Percentiles rank a stretch among this genome's conserved stretches.
phyloP scores from a whole-genome alignment of 2,329 filamentous ascomycete species.

The Aaosphaeria pasadenensis region DNA sequence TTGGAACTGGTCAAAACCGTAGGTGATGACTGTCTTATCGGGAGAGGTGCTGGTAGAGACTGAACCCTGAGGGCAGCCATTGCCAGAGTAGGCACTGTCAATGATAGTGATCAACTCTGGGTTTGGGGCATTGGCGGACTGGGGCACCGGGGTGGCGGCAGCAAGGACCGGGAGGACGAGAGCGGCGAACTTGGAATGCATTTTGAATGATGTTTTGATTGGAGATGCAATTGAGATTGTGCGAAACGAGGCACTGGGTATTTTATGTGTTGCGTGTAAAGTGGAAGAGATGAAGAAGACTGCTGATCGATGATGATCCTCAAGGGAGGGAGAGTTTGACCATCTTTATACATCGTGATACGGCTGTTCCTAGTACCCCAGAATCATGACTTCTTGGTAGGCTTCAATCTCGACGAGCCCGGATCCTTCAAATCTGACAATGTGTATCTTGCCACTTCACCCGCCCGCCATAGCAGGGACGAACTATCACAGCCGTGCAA shows the following conservation, averaged over 20 bases:
- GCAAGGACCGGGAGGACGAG: conserved; percentile 27
- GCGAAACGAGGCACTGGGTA: conserved; percentile 5
- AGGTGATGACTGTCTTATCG: conserved; percentile 34
- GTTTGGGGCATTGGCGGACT: conserved; percentile 13
- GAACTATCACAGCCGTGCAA: conserved; percentile 10
- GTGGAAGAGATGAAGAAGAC: conserved; percentile 12
- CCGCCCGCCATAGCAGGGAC: conserved; percentile 9
- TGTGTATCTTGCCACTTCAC: conserved; percentile 13
- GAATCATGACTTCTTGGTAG: conserved; percentile 5
- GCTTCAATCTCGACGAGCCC: conserved; percentile 6
- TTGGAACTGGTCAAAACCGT: conserved; percentile 33
- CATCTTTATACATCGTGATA: conserved; percentile 20
- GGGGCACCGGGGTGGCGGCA: conserved; percentile 22
- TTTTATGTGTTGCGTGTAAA: conserved; percentile 4
- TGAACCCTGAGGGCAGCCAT: conserved; percentile 33
- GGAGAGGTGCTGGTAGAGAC: conserved; percentile 28
- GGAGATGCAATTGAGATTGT: conserved; percentile 1
- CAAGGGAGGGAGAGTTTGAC: conserved; percentile 7
- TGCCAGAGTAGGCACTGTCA: conserved; percentile 30
- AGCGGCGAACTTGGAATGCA: conserved; percentile 28
- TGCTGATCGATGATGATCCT: conserved; percentile 24
- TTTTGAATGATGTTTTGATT: conserved; percentile 12
- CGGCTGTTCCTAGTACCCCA: neutral
- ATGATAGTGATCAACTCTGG: conserved; percentile 26
- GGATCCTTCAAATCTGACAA: conserved; percentile 5